A percentile compares a stretch with the other conserved stretches of the same genome.
phyloP scores from a whole-genome alignment of 2,329 filamentous ascomycete species.

The Phialemoniopsis sp. region DNA sequence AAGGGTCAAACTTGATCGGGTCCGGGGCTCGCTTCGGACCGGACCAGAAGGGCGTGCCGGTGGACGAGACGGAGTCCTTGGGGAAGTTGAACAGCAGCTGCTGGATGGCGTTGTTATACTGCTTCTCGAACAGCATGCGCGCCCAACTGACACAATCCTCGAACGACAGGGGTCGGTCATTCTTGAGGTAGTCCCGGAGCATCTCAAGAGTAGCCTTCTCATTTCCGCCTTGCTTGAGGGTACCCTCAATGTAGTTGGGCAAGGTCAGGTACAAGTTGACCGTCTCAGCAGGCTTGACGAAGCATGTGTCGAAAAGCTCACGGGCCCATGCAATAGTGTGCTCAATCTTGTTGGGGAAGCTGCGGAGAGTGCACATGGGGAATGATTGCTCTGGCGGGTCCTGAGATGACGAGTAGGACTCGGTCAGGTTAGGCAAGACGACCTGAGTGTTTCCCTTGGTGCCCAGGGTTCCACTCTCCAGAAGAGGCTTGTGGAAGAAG shows the following conservation, averaged over 20 bases:
- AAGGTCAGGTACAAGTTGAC: conserved; percentile 93
- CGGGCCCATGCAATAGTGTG: conserved; percentile 98
- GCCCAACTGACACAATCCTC: conserved; percentile 98
- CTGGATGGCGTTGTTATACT: conserved; percentile 95
- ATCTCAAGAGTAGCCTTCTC: conserved; percentile 92
- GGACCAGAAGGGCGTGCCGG: conserved; percentile 93
- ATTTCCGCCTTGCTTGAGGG: conserved; percentile 88
- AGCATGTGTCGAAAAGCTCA: conserved; percentile 90
- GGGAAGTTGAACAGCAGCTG: conserved; percentile 97
- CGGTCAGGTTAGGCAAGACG: conserved; percentile 82
- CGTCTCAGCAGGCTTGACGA: conserved; percentile 88
- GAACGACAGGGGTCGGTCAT: conserved; percentile 85
- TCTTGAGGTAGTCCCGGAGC: conserved; percentile 84
- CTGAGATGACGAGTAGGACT: conserved; percentile 93
- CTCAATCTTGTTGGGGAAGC: conserved; percentile 97
- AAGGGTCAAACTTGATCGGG: conserved; percentile 80
- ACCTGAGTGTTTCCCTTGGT: conserved; percentile 99
- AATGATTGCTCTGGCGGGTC: conserved; percentile 98
- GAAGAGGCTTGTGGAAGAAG: conserved; percentile 94
- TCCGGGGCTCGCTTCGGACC: conserved; percentile 96
- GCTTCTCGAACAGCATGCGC: conserved; percentile 87
- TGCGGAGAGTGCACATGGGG: conserved; percentile 96
- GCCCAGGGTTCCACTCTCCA: conserved; percentile 96
- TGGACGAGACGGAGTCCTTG: conserved; percentile 84
- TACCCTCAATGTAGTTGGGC: conserved; percentile 82